Evolutionary conservation across 176 grass and related monocot species (phyloP).

Genomic region (Olyra latifolia): DNA sequence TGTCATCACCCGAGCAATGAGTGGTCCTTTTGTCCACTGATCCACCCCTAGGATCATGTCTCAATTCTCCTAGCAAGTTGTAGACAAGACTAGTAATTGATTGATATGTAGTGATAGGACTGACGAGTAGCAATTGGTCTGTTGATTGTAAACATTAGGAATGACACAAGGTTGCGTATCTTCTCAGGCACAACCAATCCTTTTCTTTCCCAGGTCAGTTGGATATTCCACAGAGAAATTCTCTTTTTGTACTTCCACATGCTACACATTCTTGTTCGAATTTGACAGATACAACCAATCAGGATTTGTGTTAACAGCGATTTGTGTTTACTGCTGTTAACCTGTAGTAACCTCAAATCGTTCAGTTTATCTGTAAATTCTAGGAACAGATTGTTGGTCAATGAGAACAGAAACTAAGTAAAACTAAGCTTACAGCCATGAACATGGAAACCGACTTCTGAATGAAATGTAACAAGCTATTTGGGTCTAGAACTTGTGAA

Average conservation of each 20-base stretch:
- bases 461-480: constrained; percentile 42
- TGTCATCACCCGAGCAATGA: too few relatives aligned
- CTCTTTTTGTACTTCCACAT: not conserved
- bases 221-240: not conserved
- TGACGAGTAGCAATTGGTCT: too few relatives aligned
- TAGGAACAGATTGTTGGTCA: not conserved
- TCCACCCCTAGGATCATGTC: too few relatives aligned
- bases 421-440: constrained; percentile 5
- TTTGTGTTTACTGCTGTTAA: not conserved
- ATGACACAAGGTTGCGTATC: constrained; percentile 85
- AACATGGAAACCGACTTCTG: not conserved
- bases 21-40: too few relatives aligned
- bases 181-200: constrained; percentile 90
- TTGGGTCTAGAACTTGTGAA: constrained; percentile 95
- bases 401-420: not conserved
- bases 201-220: constrained; percentile 69
- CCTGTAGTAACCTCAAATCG: not conserved
- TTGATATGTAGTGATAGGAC: too few relatives aligned
- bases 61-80: too few relatives aligned
- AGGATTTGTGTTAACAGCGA: too few relatives aligned
- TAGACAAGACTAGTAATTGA: too few relatives aligned
- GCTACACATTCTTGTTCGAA: not conserved
- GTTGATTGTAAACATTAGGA: constrained; percentile 15
- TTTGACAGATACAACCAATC: not conserved
- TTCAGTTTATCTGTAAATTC: not conserved